Evolutionary conservation across 2,329 filamentous ascomycete genomes (phyloP).

Genomic region (Westerdykella aurantiaca): DNA sequence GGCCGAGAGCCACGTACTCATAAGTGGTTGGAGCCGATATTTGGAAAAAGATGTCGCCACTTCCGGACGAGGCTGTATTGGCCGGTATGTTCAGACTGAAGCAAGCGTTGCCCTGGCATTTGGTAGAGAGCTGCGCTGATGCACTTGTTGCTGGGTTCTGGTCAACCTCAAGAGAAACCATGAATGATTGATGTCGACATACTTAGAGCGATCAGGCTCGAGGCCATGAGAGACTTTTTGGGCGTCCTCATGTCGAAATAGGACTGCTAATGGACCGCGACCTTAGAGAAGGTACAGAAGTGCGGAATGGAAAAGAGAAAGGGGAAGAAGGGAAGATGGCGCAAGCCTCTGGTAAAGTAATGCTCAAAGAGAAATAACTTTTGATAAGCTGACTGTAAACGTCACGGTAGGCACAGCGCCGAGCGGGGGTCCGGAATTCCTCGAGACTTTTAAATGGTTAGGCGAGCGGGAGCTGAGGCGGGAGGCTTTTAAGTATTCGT

Average conservation of each 20-base stretch:
- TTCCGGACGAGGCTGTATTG: constrained; percentile 45
- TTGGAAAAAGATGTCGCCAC: constrained; percentile 54
- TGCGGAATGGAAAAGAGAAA: constrained; percentile 1
- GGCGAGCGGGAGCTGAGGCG: background rate
- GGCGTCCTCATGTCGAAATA: constrained; percentile 9
- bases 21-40: constrained; percentile 49
- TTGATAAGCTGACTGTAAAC: constrained; percentile 1
- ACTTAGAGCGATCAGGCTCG: constrained; percentile 26
- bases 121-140: constrained; percentile 28
- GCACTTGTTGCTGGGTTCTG: constrained; percentile 16
- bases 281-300: background rate
- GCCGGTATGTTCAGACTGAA: constrained; percentile 53
- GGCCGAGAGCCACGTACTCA: constrained; percentile 52
- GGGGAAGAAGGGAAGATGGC: background rate
- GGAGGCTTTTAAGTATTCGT: background rate
- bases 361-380: constrained; percentile 2
- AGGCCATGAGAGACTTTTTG: constrained; percentile 9
- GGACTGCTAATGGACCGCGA: constrained; percentile 2
- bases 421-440: background rate
- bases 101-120: constrained; percentile 34
- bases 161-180: constrained; percentile 10
- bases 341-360: background rate
- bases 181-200: constrained; percentile 2
- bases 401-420: constrained; percentile 1
- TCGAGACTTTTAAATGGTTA: background rate